Evolutionary conservation across 2,329 filamentous ascomycete genomes (phyloP), one percentile per base, ranked within the genome.

Genomic region (Pochonia chlamydosporia): DNA sequence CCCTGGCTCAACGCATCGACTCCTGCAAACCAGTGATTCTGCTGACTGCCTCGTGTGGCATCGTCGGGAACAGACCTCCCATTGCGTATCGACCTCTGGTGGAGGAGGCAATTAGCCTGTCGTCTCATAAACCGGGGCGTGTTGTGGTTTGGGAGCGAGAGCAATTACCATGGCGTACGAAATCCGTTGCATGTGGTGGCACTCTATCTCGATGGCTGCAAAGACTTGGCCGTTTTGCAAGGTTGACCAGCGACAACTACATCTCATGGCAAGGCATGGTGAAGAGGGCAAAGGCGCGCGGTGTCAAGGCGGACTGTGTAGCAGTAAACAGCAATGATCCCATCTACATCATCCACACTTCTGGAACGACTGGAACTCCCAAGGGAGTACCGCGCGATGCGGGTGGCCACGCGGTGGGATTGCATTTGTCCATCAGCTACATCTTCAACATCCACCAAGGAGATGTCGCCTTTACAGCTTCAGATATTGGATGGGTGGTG

Each of bases 331-430:
- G 87, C 44, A 83, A 78, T 7, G 89, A 96, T 56, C 80, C 80
- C 1, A 69, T 95, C 16, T 96, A 96, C 65, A 87, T 95, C 55
- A 95, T 95, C 49, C 92, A 95, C 62, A 95, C 89, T 1, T 89
- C 84, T 43, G 83, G 89, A 11, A 95, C 89, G 0, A 95, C 89
- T 0, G 89, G 89, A 1, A 65, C 82, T 7, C 89, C 89, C 0
- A 95, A 95, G 66, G 89, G 89, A 1, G 89, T 95, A 0, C 63
- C 93, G 14, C 76, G 91, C 36, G 85, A 93, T 60, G 87, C 88
- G 1, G 90, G 86, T 3, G 91, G 91, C 2, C 89, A 95, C 64
- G 89, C 89, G 1, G 91, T 96, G 1, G 89, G 89, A 0, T 70
- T 96, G 25, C 82, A 90, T 54, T 73, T 95, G 26, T 89, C 86